Conservation (phyloP, 352 stramenopile genomes). For the Paralagenidium karlingii region DNA sequence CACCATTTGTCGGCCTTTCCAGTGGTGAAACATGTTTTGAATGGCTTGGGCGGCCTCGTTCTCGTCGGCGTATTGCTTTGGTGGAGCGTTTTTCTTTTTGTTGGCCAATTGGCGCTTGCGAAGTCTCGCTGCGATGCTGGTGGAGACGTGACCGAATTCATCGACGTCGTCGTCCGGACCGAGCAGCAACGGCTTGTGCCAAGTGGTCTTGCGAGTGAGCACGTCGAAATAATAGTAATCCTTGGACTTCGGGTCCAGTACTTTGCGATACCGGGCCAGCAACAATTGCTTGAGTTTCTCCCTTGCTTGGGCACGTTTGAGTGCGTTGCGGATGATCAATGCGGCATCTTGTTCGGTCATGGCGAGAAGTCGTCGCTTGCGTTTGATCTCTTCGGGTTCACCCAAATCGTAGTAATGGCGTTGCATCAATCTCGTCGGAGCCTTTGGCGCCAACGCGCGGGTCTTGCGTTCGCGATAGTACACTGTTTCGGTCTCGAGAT, state of each 20-base stretch:
- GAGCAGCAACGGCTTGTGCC: constrained; percentile 43
- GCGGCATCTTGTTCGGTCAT: constrained; percentile 40
- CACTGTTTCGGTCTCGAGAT: constrained; percentile 32
- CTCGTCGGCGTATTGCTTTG: not conserved
- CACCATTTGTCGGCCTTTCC: constrained; percentile 20
- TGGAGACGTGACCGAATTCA: not conserved
- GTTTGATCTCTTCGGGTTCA: constrained; percentile 48
- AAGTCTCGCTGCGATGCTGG: not conserved
- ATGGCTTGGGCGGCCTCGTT: constrained; percentile 38
- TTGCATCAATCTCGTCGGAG: too few species aligned
- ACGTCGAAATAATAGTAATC: constrained; percentile 65
- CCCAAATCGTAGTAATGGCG: constrained; percentile 59
- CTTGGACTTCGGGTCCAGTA: constrained; percentile 32
- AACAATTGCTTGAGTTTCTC: constrained; percentile 24
- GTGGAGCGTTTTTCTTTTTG: constrained; percentile 1
- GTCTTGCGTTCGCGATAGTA: constrained; percentile 36
- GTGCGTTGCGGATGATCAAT: constrained; percentile 34
- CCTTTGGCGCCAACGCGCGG: not conserved
- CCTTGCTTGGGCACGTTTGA: constrained; percentile 21
- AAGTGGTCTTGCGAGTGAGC: constrained; percentile 50
- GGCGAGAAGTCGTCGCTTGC: constrained; percentile 24
- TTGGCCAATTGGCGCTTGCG: not conserved
- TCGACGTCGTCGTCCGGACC: constrained; percentile 6
- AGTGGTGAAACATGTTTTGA: constrained; percentile 45
- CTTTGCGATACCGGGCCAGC: constrained; percentile 34